Evolutionary conservation across 1,284 basidiomycete species (phyloP).

Genomic region (Puccinia polysora): DNA sequence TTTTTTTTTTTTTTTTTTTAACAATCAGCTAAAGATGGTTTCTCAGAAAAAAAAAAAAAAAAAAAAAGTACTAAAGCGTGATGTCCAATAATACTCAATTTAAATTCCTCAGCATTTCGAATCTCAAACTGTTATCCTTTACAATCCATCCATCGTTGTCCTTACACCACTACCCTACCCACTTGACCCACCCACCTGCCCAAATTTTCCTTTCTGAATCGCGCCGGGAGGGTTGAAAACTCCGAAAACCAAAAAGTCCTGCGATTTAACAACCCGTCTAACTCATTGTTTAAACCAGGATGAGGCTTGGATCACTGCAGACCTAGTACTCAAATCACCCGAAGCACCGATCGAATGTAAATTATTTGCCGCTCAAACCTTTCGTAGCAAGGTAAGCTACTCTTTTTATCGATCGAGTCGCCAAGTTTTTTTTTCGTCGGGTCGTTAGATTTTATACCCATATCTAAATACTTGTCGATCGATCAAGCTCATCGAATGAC

Average conservation of each 20-base stretch:
- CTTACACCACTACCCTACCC: too few species aligned
- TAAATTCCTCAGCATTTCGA: too few species aligned
- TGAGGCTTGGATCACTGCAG: conserved; percentile 94
- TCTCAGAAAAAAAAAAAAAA: too few species aligned
- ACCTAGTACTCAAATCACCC: conserved; percentile 74
- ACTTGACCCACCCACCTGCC: too few species aligned
- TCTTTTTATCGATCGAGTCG: conserved; percentile 39
- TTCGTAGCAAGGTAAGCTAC: conserved; percentile 76
- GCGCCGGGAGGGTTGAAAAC: conserved; percentile 46
- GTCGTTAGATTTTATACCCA: background rate
- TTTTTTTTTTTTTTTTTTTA: background rate
- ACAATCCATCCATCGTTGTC: conserved; percentile 52
- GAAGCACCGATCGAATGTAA: conserved; percentile 76
- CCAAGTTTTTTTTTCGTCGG: conserved; percentile 2
- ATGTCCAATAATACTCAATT: too few species aligned
- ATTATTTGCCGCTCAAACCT: conserved; percentile 93
- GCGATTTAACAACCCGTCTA: too few species aligned
- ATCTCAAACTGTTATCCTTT: background rate
- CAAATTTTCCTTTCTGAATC: conserved; percentile 57
- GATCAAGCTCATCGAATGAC: conserved; percentile 10
- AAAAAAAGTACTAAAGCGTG: too few species aligned
- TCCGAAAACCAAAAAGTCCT: too few species aligned
- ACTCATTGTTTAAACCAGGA: too few species aligned
- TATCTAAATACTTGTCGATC: background rate
- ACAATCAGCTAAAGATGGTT: background rate